Evolutionary conservation across 345 rosid genomes (phyloP), one percentile per base, ranked within the genome.

Genomic region (Laguncularia racemosa): DNA sequence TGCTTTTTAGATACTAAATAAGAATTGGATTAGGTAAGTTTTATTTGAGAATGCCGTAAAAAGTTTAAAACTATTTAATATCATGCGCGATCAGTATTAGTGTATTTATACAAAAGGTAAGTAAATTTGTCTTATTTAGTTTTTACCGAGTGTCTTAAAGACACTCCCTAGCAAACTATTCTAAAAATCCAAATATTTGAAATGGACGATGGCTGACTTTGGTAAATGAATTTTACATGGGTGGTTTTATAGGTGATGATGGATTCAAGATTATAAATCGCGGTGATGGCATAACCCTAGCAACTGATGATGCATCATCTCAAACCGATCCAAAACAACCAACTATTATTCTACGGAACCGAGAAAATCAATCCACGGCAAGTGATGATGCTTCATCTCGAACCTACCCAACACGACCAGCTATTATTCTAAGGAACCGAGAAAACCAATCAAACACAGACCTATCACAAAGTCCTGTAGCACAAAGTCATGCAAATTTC

Each of bases 201-300:
- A 23, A 23, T 2, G 4, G 5, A 23, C 3, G 5, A 23, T 11
- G 16, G 28, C 26, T 12, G 14, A 47, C 19, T 17, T 18, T 11
- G 12, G 5, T 13, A 10, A 1, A 44, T 43, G 26, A 18, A 48
- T 10, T 13, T 46, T 15, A 46, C 20, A 18, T 20, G 14, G 16
- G 48, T 50, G 33, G 16, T 16, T 51, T 46, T 51, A 46, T 40
- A 65, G 68, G 68, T 46, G 23, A 59, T 16, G 59, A 73, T 23
- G 96, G 81, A 53, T 48, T 83, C 14, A 50, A 65, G 64, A 78
- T 77, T 59, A 54, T 60, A 69, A 74, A 75, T 46, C 72, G 20
- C 72, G 57, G 63, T 57, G 65, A 70, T 44, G 59, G 70, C 12
- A 52, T 58, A 52, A 52, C 62, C 43, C 19, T 61, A 33, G 49